Evolutionary conservation across 139 green algal genomes (phyloP).

Genomic region (Tetradesmus obliquus): DNA sequence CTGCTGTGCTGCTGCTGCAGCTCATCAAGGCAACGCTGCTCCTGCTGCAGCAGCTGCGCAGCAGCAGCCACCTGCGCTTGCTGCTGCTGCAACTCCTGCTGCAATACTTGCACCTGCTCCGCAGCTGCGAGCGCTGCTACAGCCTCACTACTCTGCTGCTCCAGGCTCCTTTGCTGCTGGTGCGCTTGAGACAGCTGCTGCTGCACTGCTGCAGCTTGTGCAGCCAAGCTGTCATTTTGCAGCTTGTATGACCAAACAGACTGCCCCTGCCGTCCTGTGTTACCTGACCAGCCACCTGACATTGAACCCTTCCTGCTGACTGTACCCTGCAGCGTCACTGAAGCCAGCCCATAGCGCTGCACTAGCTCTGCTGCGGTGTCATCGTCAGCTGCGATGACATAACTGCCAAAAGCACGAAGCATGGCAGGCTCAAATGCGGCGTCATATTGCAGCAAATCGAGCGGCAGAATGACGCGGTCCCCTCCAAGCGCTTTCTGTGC

Average conservation of each 20-base stretch:
- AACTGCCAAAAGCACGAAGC: slow-evolving; percentile 54
- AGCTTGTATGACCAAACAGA: slow-evolving; percentile 19
- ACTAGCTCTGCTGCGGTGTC: slow-evolving; percentile 53
- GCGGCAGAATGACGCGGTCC: slow-evolving; percentile 33
- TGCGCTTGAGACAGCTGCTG: background rate
- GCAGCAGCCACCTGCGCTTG: background rate
- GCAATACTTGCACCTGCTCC: background rate
- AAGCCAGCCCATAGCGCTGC: slow-evolving; percentile 32
- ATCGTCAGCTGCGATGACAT: slow-evolving; percentile 56
- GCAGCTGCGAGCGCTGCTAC: slow-evolving; percentile 13
- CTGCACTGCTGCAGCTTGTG: slow-evolving; percentile 35
- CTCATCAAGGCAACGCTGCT: slow-evolving; percentile 20
- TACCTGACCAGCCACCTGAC: slow-evolving; percentile 49
- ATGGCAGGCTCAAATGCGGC: slow-evolving; percentile 38
- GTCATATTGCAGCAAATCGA: slow-evolving; percentile 50
- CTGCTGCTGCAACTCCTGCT: background rate
- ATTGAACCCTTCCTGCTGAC: slow-evolving; percentile 52
- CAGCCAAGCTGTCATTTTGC: slow-evolving; percentile 20
- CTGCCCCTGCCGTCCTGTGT: background rate
- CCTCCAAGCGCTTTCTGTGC: slow-evolving; percentile 44
- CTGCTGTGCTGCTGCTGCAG: background rate
- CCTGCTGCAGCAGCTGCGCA: background rate
- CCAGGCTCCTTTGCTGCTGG: background rate
- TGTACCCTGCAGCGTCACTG: slow-evolving; percentile 52
- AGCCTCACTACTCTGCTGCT: background rate